Evolutionary conservation across 352 stramenopile species (phyloP), one percentile per base, ranked within the genome.

Genomic region (Pythium myriotylum): DNA sequence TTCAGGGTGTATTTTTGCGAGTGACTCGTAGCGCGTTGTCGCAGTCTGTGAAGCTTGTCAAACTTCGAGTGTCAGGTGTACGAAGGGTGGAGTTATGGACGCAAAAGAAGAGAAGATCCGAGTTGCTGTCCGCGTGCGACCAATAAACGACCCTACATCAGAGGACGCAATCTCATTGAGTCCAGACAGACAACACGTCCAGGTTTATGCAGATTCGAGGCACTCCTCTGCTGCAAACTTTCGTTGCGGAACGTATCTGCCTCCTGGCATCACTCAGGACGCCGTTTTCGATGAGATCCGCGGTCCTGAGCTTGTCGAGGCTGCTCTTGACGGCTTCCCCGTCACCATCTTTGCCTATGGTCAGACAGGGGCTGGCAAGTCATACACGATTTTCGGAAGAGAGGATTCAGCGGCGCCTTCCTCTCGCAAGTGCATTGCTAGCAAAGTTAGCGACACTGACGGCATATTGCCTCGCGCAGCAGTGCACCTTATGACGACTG

Each of bases 321-420:
- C 75, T 5, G 83, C 81, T 2, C 57, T 92, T 4, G 73, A 88
- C 4, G 83, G 80, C 22, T 92, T 84, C 47, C 76, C 83, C 0
- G 79, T 89, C 16, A 92, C 83, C 23, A 79, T 92, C 27, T 90
- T 92, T 50, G 80, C 83, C 20, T 92, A 92, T 35, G 83, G 83
- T 5, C 80, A 92, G 60, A 89, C 80, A 0, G 83, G 83, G 9
- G 79, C 83, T 0, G 83, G 83, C 46, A 92, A 92, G 54, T 89
- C 79, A 9, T 86, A 80, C 45, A 89, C 80, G 16, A 90, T 92
- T 61, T 92, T 92, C 45, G 80, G 83, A 3, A 77, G 78, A 22
- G 83, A 92, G 41, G 69, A 88, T 9, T 52, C 26, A 4, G 22
- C 39, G 12, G 27, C 57, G 0, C 35, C 57, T 4, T 39, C 37